phyloP scores from a whole-genome alignment of 2,329 filamentous ascomycete genomes.

The Esteya vermicola region DNA sequence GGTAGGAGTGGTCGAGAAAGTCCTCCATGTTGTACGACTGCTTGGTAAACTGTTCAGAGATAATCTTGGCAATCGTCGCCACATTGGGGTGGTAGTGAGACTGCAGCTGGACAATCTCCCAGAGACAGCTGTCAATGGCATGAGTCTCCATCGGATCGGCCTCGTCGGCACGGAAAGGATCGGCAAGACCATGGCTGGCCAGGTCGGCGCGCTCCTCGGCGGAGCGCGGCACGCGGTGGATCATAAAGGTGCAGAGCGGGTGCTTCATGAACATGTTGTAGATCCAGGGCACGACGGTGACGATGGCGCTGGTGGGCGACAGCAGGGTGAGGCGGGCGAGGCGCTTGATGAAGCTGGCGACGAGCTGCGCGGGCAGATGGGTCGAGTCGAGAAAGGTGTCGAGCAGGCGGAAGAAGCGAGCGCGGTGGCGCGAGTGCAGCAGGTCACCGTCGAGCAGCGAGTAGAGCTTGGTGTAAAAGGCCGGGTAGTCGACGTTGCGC shows the following conservation, averaged over 20 bases:
- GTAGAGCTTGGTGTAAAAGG: slow-evolving; percentile 89
- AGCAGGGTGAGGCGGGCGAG: slow-evolving; percentile 72
- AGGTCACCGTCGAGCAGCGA: slow-evolving; percentile 75
- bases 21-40: slow-evolving; percentile 91
- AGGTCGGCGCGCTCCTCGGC: slow-evolving; percentile 36
- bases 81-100: slow-evolving; percentile 96
- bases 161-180: slow-evolving; percentile 67
- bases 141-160: slow-evolving; percentile 69
- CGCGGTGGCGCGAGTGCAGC: slow-evolving; percentile 86
- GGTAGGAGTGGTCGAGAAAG: slow-evolving; percentile 90
- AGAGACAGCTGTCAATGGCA: slow-evolving; percentile 85
- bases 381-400: slow-evolving; percentile 84
- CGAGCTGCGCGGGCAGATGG: slow-evolving; percentile 78
- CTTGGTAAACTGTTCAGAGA: slow-evolving; percentile 96
- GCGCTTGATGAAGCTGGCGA: slow-evolving; percentile 95
- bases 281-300: slow-evolving; percentile 79
- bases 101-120: slow-evolving; percentile 86
- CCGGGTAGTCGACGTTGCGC: slow-evolving; percentile 89
- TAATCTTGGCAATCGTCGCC: slow-evolving; percentile 81
- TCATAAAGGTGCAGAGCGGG: slow-evolving; percentile 87
- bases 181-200: slow-evolving; percentile 44
- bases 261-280: slow-evolving; percentile 91
- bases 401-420: slow-evolving; percentile 80
- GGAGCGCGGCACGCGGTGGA: slow-evolving; percentile 61
- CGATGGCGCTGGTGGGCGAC: slow-evolving; percentile 78